Percentiles rank a stretch among this genome's conserved stretches.
phyloP scores from a whole-genome alignment of 2,329 filamentous ascomycete genomes.

The Penicillium aurantiogriseum region DNA sequence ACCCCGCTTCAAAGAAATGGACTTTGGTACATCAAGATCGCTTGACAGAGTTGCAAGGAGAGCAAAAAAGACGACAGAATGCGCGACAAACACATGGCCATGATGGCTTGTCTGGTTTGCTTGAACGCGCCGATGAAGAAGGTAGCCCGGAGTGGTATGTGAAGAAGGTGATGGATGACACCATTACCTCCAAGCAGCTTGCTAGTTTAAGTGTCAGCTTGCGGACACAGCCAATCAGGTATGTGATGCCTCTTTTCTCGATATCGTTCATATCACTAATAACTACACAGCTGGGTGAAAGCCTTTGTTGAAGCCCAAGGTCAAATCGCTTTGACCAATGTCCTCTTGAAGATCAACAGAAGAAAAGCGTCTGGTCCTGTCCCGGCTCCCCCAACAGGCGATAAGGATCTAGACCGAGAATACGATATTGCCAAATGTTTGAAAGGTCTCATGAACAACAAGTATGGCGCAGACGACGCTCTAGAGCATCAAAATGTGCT shows the following conservation, averaged over 20 bases:
- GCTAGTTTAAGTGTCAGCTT: conserved; percentile 92
- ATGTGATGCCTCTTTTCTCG: conserved; percentile 13
- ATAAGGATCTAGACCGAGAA: conserved; percentile 83
- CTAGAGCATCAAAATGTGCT: conserved; percentile 86
- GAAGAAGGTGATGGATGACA: conserved; percentile 93
- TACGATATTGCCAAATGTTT: conserved; percentile 98
- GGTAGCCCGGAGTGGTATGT: conserved; percentile 98
- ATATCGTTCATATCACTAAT: conserved; percentile 6
- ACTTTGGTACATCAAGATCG: conserved; percentile 93
- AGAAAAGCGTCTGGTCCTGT: conserved; percentile 73
- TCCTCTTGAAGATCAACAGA: conserved; percentile 90
- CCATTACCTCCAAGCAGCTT: conserved; percentile 84
- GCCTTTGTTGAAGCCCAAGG: conserved; percentile 96
- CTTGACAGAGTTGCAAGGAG: conserved; percentile 87
- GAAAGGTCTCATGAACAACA: conserved; percentile 98
- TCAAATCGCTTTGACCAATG: conserved; percentile 90
- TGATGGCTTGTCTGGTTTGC: conserved; percentile 63
- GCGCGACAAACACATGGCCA: conserved; percentile 67
- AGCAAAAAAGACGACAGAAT: conserved; percentile 81
- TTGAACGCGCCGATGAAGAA: conserved; percentile 84
- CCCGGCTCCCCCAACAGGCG: conserved; percentile 59
- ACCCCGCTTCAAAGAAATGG: conserved; percentile 95
- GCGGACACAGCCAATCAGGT: conserved; percentile 86
- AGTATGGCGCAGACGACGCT: conserved; percentile 95
- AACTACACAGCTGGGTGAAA: conserved; percentile 73